A percentile compares a stretch with the other conserved stretches of the same genome.
Conservation (phyloP, 345 rosid genomes). For the Kandelia obovata region DNA sequence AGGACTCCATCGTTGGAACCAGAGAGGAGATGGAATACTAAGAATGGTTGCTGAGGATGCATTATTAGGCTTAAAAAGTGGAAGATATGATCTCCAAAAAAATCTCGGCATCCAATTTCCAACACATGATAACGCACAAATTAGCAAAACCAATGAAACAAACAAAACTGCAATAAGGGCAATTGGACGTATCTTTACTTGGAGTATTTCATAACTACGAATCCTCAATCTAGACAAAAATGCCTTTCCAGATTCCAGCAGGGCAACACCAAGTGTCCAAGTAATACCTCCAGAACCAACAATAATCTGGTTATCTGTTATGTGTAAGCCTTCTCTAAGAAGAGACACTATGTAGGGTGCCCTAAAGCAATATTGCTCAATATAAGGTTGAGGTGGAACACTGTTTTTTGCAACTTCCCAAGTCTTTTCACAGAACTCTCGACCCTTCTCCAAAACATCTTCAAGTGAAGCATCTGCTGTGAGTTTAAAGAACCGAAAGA, state of each 20-base stretch:
- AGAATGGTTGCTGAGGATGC: constrained; percentile 64
- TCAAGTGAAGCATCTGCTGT: constrained; percentile 81
- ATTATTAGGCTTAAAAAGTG: constrained; percentile 64
- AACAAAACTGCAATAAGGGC: constrained; percentile 53
- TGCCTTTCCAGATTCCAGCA: constrained; percentile 80
- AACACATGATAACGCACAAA: constrained; percentile 70
- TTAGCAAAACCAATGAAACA: constrained; percentile 60
- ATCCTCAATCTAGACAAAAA: constrained; percentile 57
- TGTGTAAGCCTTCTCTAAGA: constrained; percentile 89
- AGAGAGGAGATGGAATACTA: constrained; percentile 71
- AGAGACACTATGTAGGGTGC: constrained; percentile 83
- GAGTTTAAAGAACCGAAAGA: constrained; percentile 79
- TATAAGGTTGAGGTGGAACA: constrained; percentile 92
- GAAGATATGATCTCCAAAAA: constrained; percentile 68
- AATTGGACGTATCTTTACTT: constrained; percentile 62
- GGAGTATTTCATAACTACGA: constrained; percentile 54
- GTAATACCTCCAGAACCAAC: constrained; percentile 96
- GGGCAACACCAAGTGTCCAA: constrained; percentile 96
- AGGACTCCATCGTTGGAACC: constrained; percentile 87
- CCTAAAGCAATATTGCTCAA: constrained; percentile 98
- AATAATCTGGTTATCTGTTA: constrained; percentile 63
- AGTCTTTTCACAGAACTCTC: constrained; percentile 69
- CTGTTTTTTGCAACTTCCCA: constrained; percentile 82
- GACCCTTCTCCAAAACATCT: constrained; percentile 87
- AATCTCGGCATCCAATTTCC: constrained; percentile 66